Evolutionary conservation across 495 filamentous ascomycete species (phyloP).

Genomic region (Penicillium dipodomyicola): DNA sequence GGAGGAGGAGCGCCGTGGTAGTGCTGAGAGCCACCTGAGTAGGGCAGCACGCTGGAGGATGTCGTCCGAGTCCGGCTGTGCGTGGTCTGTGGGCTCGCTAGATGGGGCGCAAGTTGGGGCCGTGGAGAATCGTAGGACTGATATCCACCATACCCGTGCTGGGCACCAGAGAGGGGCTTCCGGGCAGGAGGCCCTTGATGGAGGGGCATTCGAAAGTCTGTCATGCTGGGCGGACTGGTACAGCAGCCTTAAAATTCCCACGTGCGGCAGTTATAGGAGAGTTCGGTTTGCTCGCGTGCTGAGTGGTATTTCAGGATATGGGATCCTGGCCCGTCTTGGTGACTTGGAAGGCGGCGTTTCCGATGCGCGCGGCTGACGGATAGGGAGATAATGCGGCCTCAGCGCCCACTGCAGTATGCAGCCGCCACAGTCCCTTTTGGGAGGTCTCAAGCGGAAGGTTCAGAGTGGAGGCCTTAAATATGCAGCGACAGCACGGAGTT

Average conservation of each 20-base stretch:
- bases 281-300: constrained; percentile 6
- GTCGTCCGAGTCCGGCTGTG: constrained; percentile 59
- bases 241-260: constrained; percentile 29
- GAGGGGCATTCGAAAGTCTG: constrained; percentile 43
- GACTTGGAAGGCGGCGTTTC: constrained; percentile 11
- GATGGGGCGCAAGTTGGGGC: constrained; percentile 33
- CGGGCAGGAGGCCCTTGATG: constrained; percentile 38
- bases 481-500: background rate
- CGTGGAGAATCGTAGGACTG: constrained; percentile 36
- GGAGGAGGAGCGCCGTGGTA: constrained; percentile 29
- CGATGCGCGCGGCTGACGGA: constrained; percentile 28
- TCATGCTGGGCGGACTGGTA: constrained; percentile 40
- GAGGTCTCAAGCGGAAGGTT: constrained; percentile 6
- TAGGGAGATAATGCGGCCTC: constrained; percentile 24
- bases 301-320: background rate
- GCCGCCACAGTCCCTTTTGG: constrained; percentile 12
- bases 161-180: constrained; percentile 33
- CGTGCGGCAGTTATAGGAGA: background rate
- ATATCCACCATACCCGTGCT: constrained; percentile 31
- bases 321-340: background rate
- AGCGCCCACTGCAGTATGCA: constrained; percentile 21
- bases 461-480: constrained; percentile 7
- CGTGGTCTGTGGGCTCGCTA: constrained; percentile 29
- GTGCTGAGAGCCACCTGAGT: constrained; percentile 31
- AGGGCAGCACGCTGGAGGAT: constrained; percentile 58